Base-by-base conservation (phyloP, 2,329 filamentous ascomycete genomes). In the Calonectria henricotiae region DNA sequence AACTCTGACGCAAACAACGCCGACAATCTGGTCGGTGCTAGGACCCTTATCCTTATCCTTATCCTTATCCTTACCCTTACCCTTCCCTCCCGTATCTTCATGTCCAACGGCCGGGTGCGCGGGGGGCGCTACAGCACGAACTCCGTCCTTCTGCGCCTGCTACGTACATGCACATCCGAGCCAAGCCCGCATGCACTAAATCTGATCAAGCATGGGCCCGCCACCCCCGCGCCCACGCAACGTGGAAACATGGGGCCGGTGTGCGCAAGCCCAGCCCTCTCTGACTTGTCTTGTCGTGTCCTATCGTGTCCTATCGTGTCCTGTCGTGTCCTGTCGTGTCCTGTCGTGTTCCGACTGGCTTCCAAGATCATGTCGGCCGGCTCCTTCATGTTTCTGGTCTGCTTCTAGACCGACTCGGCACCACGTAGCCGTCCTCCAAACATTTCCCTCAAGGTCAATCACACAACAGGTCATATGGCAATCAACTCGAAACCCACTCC, bases 401-500 rank as follows among this genome's bases (percentile, higher is more conserved):
- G 12, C 13, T 39, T 58, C 51, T 23, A 58, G 51, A 23, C 32
- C 23, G 17, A 43, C 43, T 46, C 13, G 51, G 35, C 51, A 58
- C n/a, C 32, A 20, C 5, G 51, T 39, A 39, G 20, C 51, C 51
- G 51, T n/a, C 51, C 20, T 25, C 32, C 51, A 55, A 13, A 39
- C 51, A 58, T 39, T 15, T 39, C 37, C 51, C 11, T 39, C n/a
- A 58, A 25, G 15, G 51, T 39, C 51, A 27, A 37, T 41, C 51
- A 62, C 41, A 37, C 27, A 61, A 32, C 3, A 61, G 37, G 39
- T 61, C 55, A 61, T 61, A 25, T 44, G 37, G 20, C 55, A 61
- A 62, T 62, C 1, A 65, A 58, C 51, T 55, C 39, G 47, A 55
- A 58, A 37, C 44, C 44, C 30, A 49, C 44, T 63, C 30, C 27